These are phyloP conservation scores for Protomyces gravidus DNA, from an alignment of 1,139 yeast species.

Conservation along the genomic window DNA sequence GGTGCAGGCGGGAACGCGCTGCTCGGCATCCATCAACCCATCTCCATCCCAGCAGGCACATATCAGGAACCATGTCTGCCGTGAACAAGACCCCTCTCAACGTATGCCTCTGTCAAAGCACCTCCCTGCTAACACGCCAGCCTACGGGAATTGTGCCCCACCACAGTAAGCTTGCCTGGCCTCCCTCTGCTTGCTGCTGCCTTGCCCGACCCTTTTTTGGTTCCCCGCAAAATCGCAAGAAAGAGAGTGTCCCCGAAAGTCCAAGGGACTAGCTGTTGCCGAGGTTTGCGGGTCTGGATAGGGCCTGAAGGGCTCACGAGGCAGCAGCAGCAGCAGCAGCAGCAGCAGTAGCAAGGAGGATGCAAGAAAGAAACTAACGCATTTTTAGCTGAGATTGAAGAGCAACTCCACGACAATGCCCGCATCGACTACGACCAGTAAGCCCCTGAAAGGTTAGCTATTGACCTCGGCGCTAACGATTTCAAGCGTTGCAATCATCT, in stretches of 20 bases:
- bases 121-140: neutral
- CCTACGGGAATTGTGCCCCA: slow-evolving; percentile 25
- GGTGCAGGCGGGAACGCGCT: too few species aligned
- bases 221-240: slow-evolving; percentile 5
- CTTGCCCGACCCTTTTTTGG: too few species aligned
- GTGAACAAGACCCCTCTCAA: slow-evolving; percentile 28
- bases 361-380: neutral
- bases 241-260: too few species aligned
- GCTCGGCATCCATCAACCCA: neutral
- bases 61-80: slow-evolving; percentile 7
- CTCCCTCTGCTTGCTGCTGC: too few species aligned
- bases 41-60: neutral
- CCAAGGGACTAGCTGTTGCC: too few species aligned
- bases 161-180: slow-evolving; percentile 14
- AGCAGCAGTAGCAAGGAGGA: neutral
- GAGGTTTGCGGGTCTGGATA: too few species aligned
- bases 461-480: too few species aligned
- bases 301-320: too few species aligned
- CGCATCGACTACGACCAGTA: slow-evolving; percentile 27
- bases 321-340: too few species aligned
- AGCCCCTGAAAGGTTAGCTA: too few species aligned
- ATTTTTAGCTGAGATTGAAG: slow-evolving; percentile 23
- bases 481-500: slow-evolving; percentile 52
- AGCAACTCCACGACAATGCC: slow-evolving; percentile 25
- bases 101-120: neutral